Conservation (phyloP, 208 protist species). For the Wallacemonas sp. region DNA sequence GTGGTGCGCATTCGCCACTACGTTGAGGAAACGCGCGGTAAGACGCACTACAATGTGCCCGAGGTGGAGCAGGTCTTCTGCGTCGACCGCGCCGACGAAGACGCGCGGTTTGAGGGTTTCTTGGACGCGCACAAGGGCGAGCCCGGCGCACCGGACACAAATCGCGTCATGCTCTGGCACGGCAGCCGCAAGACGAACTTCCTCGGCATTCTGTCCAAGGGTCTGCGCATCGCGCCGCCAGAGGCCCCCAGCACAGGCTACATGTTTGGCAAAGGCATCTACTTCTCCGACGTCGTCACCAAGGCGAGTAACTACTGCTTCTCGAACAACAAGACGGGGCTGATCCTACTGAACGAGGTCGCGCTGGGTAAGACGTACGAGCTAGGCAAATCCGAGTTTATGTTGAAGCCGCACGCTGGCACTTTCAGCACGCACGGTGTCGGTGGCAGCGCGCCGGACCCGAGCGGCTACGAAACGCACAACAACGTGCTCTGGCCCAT, state of each 20-base stretch:
- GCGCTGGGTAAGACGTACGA: slow-evolving; percentile 69
- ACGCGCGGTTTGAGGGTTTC: slow-evolving; percentile 25
- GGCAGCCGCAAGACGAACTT: slow-evolving; percentile 81
- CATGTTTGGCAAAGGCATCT: slow-evolving; percentile 83
- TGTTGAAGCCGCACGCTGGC: slow-evolving; percentile 41
- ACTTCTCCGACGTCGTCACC: slow-evolving; percentile 66
- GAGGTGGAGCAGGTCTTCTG: slow-evolving; percentile 45
- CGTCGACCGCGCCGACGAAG: slow-evolving; percentile 42
- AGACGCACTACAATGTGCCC: slow-evolving; percentile 36
- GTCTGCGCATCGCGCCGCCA: slow-evolving; percentile 87
- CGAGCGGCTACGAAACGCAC: slow-evolving; percentile 18
- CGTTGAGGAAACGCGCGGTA: slow-evolving; percentile 47
- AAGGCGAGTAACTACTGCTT: slow-evolving; percentile 71
- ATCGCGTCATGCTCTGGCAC: slow-evolving; percentile 79
- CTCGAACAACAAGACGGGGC: slow-evolving; percentile 35
- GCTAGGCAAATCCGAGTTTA: slow-evolving; percentile 38
- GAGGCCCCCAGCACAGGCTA: slow-evolving; percentile 85
- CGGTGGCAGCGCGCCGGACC: slow-evolving; percentile 28
- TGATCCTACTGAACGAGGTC: slow-evolving; percentile 76
- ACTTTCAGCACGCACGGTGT: slow-evolving; percentile 44
- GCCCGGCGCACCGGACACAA: slow-evolving; percentile 19
- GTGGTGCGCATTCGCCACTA: slow-evolving; percentile 45
- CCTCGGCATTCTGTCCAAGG: slow-evolving; percentile 79
- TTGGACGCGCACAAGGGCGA: slow-evolving; percentile 11
- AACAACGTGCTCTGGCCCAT: slow-evolving; percentile 40